Evolutionary conservation across 164 flowering plant species (phyloP), one percentile per base, ranked within the genome.

Genomic region (Aristolochia contorta): DNA sequence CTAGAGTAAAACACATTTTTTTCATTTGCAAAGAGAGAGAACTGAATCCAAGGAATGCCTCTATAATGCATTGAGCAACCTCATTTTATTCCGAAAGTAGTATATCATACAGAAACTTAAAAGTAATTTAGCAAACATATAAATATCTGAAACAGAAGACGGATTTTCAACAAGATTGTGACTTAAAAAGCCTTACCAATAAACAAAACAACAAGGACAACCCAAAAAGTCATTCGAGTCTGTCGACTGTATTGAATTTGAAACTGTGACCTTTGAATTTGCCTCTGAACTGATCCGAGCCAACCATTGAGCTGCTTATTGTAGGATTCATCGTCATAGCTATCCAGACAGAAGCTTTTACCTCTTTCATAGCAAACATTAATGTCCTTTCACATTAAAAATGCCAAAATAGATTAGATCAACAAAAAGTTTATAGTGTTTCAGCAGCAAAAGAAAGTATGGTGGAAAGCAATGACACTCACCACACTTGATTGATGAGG

Each of bases 231-330:
- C 27, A 81, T 58, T 74, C 77, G 85, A 56, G 77, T 64, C 41
- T 85, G 81, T 16, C 88, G 85, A 72, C 83, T 71, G 66, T 91
- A 84, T 64, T 82, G 96, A 73, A 91, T 72, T 32, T 79, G 88
- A 69, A 88, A 91, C 66, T 83, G 91, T 65, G 97, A 91, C 67
- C 91, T 81, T 67, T 83, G 97, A 72, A 86, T 81, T 54, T 78
- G 88, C 68, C 96, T 82, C 65, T 83, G 88, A 16, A 82, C 56
- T 74, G 86, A 78, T 57, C 97, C 96, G 62, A 79, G 75, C 91
- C 97, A 88, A 58, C 91, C 91, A 79, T 91, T 68, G 0, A 84
- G 78, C 50, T 78, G 89, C 72, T 86, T 91, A 66, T 84, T 80
- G 66, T 81, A 88, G 52, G 79, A 79, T 47, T 80, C 84, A 60